phyloP scores from a whole-genome alignment of 2,329 filamentous ascomycete species.

The Scolecobasidium constrictum region DNA sequence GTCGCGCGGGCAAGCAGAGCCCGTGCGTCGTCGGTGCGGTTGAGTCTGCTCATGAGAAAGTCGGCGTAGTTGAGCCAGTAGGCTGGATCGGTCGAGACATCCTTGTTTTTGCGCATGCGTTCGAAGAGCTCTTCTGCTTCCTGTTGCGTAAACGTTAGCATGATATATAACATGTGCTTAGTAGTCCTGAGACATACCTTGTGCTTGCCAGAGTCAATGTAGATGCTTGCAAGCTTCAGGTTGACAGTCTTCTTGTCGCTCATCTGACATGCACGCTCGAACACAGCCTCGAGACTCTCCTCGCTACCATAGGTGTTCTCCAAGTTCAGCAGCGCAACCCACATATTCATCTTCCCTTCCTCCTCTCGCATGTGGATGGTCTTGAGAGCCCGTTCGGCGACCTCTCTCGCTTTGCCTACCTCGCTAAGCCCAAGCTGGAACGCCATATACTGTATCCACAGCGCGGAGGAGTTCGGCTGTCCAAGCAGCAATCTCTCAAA shows the following conservation, averaged over 20 bases:
- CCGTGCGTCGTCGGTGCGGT: slow-evolving; percentile 62
- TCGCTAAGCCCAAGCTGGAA: slow-evolving; percentile 92
- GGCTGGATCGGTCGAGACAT: slow-evolving; percentile 61
- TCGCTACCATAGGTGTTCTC: slow-evolving; percentile 84
- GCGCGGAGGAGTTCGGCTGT: slow-evolving; percentile 80
- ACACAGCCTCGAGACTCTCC: slow-evolving; percentile 71
- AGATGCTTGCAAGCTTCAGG: slow-evolving; percentile 83
- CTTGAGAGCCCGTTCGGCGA: slow-evolving; percentile 80
- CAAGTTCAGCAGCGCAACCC: slow-evolving; percentile 88
- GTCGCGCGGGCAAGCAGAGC: slow-evolving; percentile 72
- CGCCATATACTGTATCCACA: slow-evolving; percentile 99
- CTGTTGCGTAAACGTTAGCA: slow-evolving; percentile 37
- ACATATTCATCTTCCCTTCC: slow-evolving; percentile 86
- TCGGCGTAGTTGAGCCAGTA: slow-evolving; percentile 93
- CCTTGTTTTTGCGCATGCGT: slow-evolving; percentile 73
- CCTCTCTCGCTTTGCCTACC: slow-evolving; percentile 73
- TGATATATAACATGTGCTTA: slow-evolving; percentile 7
- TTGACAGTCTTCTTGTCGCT: slow-evolving; percentile 87
- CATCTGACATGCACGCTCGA: slow-evolving; percentile 86
- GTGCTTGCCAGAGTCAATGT: slow-evolving; percentile 80
- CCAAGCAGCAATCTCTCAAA: slow-evolving; percentile 89
- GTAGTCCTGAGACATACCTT: slow-evolving; percentile 47
- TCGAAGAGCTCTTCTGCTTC: slow-evolving; percentile 86
- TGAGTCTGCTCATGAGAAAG: slow-evolving; percentile 70
- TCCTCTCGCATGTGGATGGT: slow-evolving; percentile 89